Conservation (phyloP, 176 grass and related monocot genomes). For the Triticum turgidum region DNA sequence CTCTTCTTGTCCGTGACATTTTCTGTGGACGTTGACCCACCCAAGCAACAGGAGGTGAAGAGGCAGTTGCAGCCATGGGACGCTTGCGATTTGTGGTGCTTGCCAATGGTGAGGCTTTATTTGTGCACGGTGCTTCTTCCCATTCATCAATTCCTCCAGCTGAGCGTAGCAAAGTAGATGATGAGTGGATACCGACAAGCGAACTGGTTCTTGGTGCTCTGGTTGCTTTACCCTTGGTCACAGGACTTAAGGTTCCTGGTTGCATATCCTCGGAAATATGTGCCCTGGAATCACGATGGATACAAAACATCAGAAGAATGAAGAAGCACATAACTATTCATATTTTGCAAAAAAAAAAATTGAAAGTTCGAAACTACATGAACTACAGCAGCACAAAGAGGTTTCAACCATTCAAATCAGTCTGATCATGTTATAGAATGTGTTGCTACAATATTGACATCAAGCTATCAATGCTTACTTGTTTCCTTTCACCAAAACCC, state of each 20-base stretch:
- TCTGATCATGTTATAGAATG: constrained; percentile 11
- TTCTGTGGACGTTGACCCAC: constrained; percentile 66
- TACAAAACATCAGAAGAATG: constrained; percentile 18
- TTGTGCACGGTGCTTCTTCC: constrained; percentile 46
- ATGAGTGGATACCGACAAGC: constrained; percentile 52
- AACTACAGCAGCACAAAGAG: not conserved
- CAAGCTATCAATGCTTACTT: constrained; percentile 48
- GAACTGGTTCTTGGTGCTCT: constrained; percentile 59
- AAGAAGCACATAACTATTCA: not conserved
- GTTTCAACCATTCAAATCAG: constrained; percentile 3
- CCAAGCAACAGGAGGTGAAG: constrained; percentile 72
- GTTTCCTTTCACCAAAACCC: constrained; percentile 56
- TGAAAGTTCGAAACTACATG: not conserved
- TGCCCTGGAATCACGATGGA: constrained; percentile 32
- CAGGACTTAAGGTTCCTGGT: constrained; percentile 45
- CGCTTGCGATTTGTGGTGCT: constrained; percentile 58
- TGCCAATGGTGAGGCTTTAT: constrained; percentile 55
- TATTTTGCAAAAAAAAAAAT: not conserved
- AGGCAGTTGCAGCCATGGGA: constrained; percentile 40
- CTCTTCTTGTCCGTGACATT: constrained; percentile 66
- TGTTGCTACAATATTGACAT: constrained; percentile 6
- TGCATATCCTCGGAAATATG: constrained; percentile 57
- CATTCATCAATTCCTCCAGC: constrained; percentile 54
- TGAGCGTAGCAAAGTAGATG: constrained; percentile 49
- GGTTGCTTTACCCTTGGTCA: constrained; percentile 69